Evolutionary conservation across 139 green algal species (phyloP), one percentile per base, ranked within the genome.

Genomic region (Dunaliella primolecta): DNA sequence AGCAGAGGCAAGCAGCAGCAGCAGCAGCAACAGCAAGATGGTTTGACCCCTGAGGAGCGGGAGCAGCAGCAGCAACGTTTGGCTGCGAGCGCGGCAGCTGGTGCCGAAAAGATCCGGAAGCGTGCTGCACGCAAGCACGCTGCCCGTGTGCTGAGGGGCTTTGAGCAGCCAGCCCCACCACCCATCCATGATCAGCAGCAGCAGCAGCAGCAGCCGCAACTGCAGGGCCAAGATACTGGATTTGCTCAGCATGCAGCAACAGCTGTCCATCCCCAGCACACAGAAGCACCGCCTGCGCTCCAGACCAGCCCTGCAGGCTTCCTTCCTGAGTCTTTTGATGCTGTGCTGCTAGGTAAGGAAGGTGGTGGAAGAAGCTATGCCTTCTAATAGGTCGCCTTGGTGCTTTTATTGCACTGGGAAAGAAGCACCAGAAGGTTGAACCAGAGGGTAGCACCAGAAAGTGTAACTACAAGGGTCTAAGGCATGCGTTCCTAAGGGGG

Each of bases 291-390:
- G n/a, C n/a, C n/a, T n/a, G n/a, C n/a, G n/a, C n/a, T n/a, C n/a
- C n/a, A n/a, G n/a, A n/a, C 75, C 2, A 33, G n/a, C 30, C 80
- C 80, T 24, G 11, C 32, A 33, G 85, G 81, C 23, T 97, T 98
- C 81, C 37, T 85, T 0, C 88, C 90, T 1, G 88, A 88, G 23
- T 89, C 46, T 57, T 99, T 99, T 87, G 94, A 98, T 81, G 83
- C 88, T 15, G 86, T 99, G 2, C 89, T 99, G 71, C 88, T 98
- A 64, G n/a, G n/a, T n/a, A n/a, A n/a, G n/a, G n/a, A n/a, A n/a
- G n/a, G n/a, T n/a, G n/a, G n/a, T n/a, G n/a, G n/a, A n/a, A n/a
- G n/a, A n/a, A n/a, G n/a, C n/a, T n/a, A n/a, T n/a, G n/a, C n/a
- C n/a, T n/a, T n/a, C n/a, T n/a, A n/a, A n/a, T n/a, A n/a, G n/a